Evolutionary conservation across 768 basidiomycete genomes (phyloP).

Genomic region (Boletus eberwhitei): DNA sequence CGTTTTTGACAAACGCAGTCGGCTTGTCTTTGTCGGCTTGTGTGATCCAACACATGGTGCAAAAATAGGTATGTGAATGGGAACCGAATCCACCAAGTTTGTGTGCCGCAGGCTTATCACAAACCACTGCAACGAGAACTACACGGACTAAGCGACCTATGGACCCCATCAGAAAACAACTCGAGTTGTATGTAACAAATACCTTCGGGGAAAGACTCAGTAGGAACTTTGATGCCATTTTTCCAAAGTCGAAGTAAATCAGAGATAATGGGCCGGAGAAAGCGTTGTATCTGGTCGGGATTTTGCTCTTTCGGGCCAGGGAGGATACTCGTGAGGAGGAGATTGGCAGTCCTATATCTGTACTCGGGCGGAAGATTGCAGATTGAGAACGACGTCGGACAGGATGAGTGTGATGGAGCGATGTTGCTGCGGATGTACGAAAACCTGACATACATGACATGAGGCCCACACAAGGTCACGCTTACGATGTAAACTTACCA

Average conservation of each 20-base stretch:
- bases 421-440: background rate
- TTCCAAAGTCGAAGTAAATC: background rate
- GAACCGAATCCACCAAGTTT: background rate
- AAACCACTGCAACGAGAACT: background rate
- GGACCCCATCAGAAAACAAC: background rate
- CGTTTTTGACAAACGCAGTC: background rate
- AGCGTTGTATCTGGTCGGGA: background rate
- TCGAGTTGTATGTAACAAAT: too few relatives aligned
- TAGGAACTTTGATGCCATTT: background rate
- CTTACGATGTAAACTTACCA: too few relatives aligned
- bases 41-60: background rate
- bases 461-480: too few relatives aligned
- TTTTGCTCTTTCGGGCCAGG: background rate
- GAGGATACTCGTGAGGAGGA: background rate
- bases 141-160: background rate
- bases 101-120: background rate
- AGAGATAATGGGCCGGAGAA: background rate
- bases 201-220: background rate
- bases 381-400: too few relatives aligned
- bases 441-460: too few relatives aligned
- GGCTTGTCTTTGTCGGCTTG: background rate
- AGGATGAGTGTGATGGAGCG: background rate
- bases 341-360: background rate
- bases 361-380: background rate
- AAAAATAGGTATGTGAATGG: background rate